Conservation (phyloP, 1,284 basidiomycete species). For the Leucoagaricus sp. region DNA sequence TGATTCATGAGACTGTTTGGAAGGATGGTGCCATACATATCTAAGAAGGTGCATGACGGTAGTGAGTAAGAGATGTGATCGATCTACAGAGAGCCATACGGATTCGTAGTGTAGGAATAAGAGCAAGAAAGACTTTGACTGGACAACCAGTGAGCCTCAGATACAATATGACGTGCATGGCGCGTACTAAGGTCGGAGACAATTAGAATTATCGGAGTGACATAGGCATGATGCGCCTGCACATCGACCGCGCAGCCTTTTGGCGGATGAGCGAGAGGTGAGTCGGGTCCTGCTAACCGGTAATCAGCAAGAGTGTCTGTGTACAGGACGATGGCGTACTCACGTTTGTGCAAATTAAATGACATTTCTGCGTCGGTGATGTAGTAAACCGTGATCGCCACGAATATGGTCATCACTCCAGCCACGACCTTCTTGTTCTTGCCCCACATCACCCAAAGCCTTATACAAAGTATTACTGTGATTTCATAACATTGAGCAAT, state of each 20-base stretch:
- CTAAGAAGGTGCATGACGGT: not conserved
- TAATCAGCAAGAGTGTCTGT: not conserved
- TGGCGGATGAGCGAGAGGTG: not conserved
- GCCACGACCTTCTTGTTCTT: not conserved
- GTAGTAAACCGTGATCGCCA: not conserved
- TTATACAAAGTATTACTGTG: not conserved
- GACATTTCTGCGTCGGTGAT: not conserved
- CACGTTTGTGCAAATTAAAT: not conserved
- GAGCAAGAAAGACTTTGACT: not conserved
- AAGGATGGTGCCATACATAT: not conserved
- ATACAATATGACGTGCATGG: not conserved
- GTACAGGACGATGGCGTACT: not conserved
- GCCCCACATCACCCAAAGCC: conserved; percentile 5
- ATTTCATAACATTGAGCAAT: too few species aligned
- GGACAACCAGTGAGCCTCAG: not conserved
- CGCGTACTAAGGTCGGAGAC: not conserved
- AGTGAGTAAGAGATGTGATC: not conserved
- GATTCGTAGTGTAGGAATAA: not conserved
- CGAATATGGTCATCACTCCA: not conserved
- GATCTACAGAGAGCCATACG: not conserved
- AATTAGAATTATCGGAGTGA: not conserved
- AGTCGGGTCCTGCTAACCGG: not conserved
- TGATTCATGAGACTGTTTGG: not conserved
- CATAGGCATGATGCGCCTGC: not conserved
- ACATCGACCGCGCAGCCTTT: not conserved